Evolutionary conservation across 1,284 basidiomycete genomes (phyloP), one percentile per base, ranked within the genome.

Genomic region (Malassezia nana): DNA sequence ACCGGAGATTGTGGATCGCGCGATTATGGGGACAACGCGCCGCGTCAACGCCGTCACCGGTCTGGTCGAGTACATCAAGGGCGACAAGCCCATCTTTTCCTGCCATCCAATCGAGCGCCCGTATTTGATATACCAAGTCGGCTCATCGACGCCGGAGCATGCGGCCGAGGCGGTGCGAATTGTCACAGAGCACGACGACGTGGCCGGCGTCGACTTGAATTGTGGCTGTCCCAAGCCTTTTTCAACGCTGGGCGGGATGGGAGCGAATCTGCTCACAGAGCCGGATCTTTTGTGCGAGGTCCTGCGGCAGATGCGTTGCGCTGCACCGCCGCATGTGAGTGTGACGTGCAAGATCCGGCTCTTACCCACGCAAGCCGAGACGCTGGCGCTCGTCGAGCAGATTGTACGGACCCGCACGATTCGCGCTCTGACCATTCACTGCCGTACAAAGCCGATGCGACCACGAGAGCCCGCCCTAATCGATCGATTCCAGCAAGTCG

Each of bases 1-100:
- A 9, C 94, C 92, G 0, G 94, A 98, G 73, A 86, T 89, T 41
- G 86, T 99, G 6, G 94, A 99, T 76, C 89, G 87, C 75, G 94
- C 94, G 12, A 90, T 99, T 54, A 79, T 98, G 41, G 87, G 91
- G 52, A 78, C 86, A 0, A 81, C 84, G 61, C 80, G 92, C 50
- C 81, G 79, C 20, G 88, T 95, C 12, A 83, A 96, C 78, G 82
- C 89, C 87, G 68, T 77, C 16, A 90, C 88, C 0, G 92, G 92
- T 15, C 83, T 91, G n/a, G 80, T 99, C 57, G 86, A 86, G 9
- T 98, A 86, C 76, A 80, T 85, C 43, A 80, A 80, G 57, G 63
- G 78, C 69, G 42, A 84, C 85, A 77, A 83, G 83, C 18, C 83
- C 10, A 86, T 98, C 63, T 98, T 90, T 75, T 83, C 87, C 6